phyloP scores from a whole-genome alignment of 2,329 filamentous ascomycete genomes.

The Fusarium acutatum region DNA sequence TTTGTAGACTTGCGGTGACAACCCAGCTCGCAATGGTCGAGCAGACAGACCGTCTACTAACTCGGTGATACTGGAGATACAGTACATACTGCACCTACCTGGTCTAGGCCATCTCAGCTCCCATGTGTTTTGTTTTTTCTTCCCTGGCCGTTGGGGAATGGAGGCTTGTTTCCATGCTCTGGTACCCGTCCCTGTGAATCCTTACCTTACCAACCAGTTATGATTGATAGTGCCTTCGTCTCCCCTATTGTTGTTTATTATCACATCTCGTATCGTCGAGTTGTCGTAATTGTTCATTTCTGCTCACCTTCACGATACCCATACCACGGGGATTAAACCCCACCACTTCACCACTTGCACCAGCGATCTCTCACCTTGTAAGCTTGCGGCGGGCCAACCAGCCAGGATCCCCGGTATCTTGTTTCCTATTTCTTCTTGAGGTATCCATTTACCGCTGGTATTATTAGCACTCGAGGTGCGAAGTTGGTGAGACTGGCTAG shows the following conservation, averaged over 20 bases:
- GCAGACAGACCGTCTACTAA: neutral
- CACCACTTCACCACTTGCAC: conserved; percentile 29
- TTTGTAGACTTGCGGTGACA: conserved; percentile 18
- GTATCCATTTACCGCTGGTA: conserved; percentile 17
- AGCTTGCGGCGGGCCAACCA: conserved; percentile 38
- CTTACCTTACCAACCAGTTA: neutral
- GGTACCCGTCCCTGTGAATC: neutral
- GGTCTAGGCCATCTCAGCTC: conserved; percentile 16
- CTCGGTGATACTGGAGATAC: conserved; percentile 11
- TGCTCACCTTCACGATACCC: conserved; percentile 12
- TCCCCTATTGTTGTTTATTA: conserved; percentile 17
- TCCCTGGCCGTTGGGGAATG: conserved; percentile 26
- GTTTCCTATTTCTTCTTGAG: neutral
- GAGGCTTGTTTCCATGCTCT: conserved; percentile 18
- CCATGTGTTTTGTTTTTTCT: conserved; percentile 21
- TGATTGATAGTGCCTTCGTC: conserved; percentile 7
- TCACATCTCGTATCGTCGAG: conserved; percentile 20
- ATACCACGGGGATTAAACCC: conserved; percentile 32
- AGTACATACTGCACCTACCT: neutral
- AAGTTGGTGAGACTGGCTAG: neutral
- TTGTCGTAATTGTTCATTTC: conserved; percentile 42
- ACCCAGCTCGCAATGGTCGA: conserved; percentile 4
- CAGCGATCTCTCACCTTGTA: conserved; percentile 35
- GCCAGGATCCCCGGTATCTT: conserved; percentile 30
- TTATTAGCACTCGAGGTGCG: conserved; percentile 7